phyloP scores from a whole-genome alignment of 2,329 filamentous ascomycete species.

The Exophiala bonariae region DNA sequence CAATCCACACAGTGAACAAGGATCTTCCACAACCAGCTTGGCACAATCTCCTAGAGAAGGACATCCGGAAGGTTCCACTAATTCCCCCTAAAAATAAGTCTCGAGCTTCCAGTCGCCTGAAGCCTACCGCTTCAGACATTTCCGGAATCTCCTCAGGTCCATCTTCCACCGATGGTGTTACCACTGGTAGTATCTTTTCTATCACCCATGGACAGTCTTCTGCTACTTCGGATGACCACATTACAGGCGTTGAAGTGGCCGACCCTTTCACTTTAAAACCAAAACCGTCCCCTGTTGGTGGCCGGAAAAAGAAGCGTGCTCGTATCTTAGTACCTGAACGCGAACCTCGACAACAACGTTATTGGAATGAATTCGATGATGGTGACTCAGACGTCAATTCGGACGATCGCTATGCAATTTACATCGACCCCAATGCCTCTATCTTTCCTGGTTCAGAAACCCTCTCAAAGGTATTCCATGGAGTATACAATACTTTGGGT shows the following conservation, averaged over 20 bases:
- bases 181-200: slow-evolving; percentile 30
- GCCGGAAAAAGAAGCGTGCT: slow-evolving; percentile 22
- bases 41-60: slow-evolving; percentile 47
- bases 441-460: slow-evolving; percentile 65
- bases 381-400: slow-evolving; percentile 63
- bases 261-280: slow-evolving; percentile 1
- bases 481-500: slow-evolving; percentile 54
- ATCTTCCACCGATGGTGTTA: slow-evolving; percentile 30
- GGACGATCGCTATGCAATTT: slow-evolving; percentile 68
- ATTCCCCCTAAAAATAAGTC: slow-evolving; percentile 6
- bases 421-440: slow-evolving; percentile 68
- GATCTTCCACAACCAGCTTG: slow-evolving; percentile 50
- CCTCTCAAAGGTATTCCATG: slow-evolving; percentile 53
- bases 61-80: slow-evolving; percentile 54
- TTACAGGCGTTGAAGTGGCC: background rate
- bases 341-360: slow-evolving; percentile 36
- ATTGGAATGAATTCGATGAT: slow-evolving; percentile 88
- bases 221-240: slow-evolving; percentile 30
- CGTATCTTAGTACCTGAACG: slow-evolving; percentile 27
- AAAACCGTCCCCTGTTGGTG: background rate
- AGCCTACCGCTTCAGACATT: slow-evolving; percentile 7
- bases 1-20: slow-evolving; percentile 50
- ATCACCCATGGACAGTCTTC: slow-evolving; percentile 28
- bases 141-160: slow-evolving; percentile 28
- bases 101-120: slow-evolving; percentile 6